phyloP scores from a whole-genome alignment of 2,329 filamentous ascomycete species.

The Alternaria tenuissima region DNA sequence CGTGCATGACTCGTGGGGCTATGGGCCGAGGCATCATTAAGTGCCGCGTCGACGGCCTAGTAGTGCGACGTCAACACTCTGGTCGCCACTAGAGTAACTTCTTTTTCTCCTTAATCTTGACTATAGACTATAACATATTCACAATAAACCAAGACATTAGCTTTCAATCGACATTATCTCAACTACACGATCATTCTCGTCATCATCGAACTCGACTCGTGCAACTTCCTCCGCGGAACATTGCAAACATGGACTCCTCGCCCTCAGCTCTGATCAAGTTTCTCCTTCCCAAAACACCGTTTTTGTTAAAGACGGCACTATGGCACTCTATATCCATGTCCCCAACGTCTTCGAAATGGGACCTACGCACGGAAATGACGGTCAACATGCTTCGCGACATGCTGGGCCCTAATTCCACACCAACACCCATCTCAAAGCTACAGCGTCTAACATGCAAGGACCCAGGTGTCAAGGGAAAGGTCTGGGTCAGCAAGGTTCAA shows the following conservation, averaged over 20 bases:
- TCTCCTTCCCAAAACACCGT: constrained; percentile 59
- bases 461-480: constrained; percentile 74
- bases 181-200: background rate
- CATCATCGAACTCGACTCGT: background rate
- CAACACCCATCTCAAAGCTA: constrained; percentile 39
- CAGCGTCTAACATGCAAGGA: constrained; percentile 72
- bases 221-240: background rate
- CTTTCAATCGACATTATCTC: no score
- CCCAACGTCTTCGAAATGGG: constrained; percentile 76
- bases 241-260: constrained; percentile 44
- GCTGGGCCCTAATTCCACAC: constrained; percentile 37
- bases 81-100: constrained; percentile 9
- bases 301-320: constrained; percentile 68
- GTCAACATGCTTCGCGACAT: constrained; percentile 72
- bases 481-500: constrained; percentile 80
- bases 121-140: background rate
- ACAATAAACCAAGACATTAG: background rate
- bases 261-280: constrained; percentile 46
- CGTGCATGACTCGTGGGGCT: constrained; percentile 16
- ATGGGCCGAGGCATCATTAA: constrained; percentile 21
- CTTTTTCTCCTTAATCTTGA: background rate
- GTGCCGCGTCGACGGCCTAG: constrained; percentile 2
- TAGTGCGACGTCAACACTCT: constrained; percentile 26
- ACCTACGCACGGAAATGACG: constrained; percentile 76
- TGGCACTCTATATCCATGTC: constrained; percentile 73